These are phyloP conservation scores for Aspergillus cejpii DNA, from an alignment of 2,329 filamentous ascomycete genomes.

Conservation along the genomic window DNA sequence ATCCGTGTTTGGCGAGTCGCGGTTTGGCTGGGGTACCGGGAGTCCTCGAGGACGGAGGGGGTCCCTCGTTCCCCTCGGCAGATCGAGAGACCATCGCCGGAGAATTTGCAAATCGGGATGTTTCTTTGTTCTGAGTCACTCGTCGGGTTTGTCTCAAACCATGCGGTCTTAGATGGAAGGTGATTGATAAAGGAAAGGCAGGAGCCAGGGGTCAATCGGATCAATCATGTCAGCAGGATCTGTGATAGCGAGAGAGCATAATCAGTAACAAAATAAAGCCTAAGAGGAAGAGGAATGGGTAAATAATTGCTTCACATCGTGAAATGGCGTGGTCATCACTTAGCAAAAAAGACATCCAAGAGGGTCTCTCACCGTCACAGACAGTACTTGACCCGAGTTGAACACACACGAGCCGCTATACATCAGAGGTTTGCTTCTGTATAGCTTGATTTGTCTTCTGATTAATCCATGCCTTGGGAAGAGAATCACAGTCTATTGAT, in stretches of 20 bases:
- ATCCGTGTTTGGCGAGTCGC: conserved; percentile 33
- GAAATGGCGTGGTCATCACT: conserved; percentile 16
- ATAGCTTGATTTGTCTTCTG: background rate
- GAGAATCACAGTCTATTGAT: background rate
- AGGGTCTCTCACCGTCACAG: conserved; percentile 24
- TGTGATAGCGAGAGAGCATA: conserved; percentile 7
- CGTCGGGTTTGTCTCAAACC: conserved; percentile 11
- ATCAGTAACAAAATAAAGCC: conserved; percentile 9
- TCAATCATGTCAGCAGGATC: conserved; percentile 30
- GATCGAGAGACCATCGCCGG: conserved; percentile 38
- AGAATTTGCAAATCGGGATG: background rate
- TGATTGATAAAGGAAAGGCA: conserved; percentile 25
- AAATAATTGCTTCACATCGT: background rate
- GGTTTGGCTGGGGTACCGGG: conserved; percentile 35
- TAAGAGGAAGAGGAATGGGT: background rate
- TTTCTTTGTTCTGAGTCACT: background rate
- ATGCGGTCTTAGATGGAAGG: conserved; percentile 21
- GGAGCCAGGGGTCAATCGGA: conserved; percentile 27
- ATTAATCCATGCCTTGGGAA: background rate
- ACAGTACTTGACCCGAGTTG: conserved; percentile 17
- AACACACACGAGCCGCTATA: conserved; percentile 15
- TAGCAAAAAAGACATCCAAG: conserved; percentile 21
- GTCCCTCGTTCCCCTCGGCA: conserved; percentile 32
- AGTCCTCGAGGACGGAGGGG: conserved; percentile 31
- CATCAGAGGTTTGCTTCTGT: conserved; percentile 15